phyloP scores from a whole-genome alignment of 1,139 yeast genomes.

The Scheffersomyces insectosa region DNA sequence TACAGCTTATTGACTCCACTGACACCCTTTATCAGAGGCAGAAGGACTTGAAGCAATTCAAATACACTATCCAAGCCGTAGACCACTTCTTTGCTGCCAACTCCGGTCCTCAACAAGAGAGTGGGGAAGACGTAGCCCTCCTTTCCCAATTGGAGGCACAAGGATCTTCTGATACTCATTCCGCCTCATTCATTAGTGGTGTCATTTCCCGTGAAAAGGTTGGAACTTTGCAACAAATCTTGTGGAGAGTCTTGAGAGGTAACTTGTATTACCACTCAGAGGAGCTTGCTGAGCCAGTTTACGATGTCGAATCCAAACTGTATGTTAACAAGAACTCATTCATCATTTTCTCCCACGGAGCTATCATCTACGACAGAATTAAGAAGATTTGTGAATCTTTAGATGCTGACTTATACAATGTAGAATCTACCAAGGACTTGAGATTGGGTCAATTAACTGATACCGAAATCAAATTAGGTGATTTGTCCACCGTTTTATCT shows the following conservation, averaged over 20 bases:
- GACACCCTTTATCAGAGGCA: conserved; percentile 36
- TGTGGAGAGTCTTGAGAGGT: conserved; percentile 94
- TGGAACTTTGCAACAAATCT: conserved; percentile 73
- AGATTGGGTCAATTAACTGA: conserved; percentile 54
- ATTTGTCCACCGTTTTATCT: conserved; percentile 57
- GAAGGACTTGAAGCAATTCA: conserved; percentile 38
- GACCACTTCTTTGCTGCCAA: conserved; percentile 60
- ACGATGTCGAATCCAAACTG: conserved; percentile 35
- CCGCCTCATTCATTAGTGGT: conserved; percentile 68
- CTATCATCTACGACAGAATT: conserved; percentile 40
- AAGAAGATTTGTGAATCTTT: conserved; percentile 47
- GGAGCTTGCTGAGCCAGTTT: conserved; percentile 60
- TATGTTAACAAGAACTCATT: conserved; percentile 41
- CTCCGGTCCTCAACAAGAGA: conserved; percentile 17
- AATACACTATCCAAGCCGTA: conserved; percentile 55
- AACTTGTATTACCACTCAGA: conserved; percentile 75
- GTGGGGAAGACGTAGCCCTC: conserved; percentile 22
- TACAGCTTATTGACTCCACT: conserved; percentile 40
- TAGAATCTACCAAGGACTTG: conserved; percentile 28
- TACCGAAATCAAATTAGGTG: conserved; percentile 55
- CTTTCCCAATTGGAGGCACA: conserved; percentile 31
- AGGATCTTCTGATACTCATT: conserved; percentile 16
- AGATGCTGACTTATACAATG: conserved; percentile 44
- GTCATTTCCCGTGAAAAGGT: conserved; percentile 75
- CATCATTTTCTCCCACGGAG: conserved; percentile 48